phyloP scores from a whole-genome alignment of 2,329 filamentous ascomycete species.

The Fusarium devonianum region DNA sequence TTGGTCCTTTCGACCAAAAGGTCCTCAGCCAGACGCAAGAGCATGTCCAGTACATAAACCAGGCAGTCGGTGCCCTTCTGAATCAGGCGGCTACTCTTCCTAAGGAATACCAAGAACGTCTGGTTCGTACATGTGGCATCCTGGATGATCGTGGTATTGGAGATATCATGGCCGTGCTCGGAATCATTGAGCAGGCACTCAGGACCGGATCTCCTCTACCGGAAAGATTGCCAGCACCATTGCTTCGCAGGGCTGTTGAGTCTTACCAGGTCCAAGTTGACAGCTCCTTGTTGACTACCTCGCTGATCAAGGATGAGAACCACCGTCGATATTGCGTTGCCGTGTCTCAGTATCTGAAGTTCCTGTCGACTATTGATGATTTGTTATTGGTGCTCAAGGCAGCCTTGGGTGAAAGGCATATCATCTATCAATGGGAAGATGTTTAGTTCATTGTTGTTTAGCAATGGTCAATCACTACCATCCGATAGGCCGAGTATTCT shows the following conservation, averaged over 20 bases:
- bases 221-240: conserved; percentile 55
- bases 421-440: conserved; percentile 43
- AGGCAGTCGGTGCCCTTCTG: conserved; percentile 44
- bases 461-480: too few species aligned
- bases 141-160: conserved; percentile 54
- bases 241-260: conserved; percentile 49
- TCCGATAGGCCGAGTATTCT: too few species aligned
- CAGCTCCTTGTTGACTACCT: conserved; percentile 42
- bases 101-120: conserved; percentile 48
- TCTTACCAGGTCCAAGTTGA: conserved; percentile 30
- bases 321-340: conserved; percentile 57
- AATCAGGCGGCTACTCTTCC: conserved; percentile 49
- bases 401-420: conserved; percentile 52
- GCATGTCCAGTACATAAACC: conserved; percentile 46
- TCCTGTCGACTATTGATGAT: conserved; percentile 53
- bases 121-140: conserved; percentile 49
- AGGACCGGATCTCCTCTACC: conserved; percentile 57
- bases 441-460: too few species aligned
- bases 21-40: conserved; percentile 43
- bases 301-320: conserved; percentile 49
- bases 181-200: conserved; percentile 55
- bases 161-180: conserved; percentile 59
- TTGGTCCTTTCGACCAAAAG: conserved; percentile 43
- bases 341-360: conserved; percentile 53
- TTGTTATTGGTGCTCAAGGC: conserved; percentile 54